Evolutionary conservation across 331 rosid genomes (phyloP).

Genomic region (Dryas integrifolia): DNA sequence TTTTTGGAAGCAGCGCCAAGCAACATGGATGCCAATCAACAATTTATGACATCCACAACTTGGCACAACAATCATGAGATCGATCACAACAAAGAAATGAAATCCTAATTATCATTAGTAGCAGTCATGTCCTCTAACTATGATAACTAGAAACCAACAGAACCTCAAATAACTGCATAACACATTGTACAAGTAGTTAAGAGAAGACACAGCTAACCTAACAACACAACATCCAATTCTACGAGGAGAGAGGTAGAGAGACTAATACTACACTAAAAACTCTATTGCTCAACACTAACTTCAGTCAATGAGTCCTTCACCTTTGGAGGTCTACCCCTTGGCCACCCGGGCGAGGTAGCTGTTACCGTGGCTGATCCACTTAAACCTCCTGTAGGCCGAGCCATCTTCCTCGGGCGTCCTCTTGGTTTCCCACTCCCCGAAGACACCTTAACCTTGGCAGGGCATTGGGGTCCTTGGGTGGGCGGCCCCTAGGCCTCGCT

Average conservation of each 20-base stretch:
- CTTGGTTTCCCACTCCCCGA: slow-evolving; percentile 58
- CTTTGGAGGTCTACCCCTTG: slow-evolving; percentile 82
- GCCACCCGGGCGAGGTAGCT: slow-evolving; percentile 36
- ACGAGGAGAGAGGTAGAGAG: slow-evolving; percentile 25
- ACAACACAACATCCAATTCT: slow-evolving; percentile 35
- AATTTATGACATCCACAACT: no score
- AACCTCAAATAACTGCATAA: slow-evolving; percentile 23
- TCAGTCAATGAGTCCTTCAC: slow-evolving; percentile 56
- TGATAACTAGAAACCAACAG: slow-evolving; percentile 24
- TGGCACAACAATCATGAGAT: not conserved
- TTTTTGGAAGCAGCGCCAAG: not conserved
- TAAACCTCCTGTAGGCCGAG: slow-evolving; percentile 36
- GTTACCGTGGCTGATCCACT: not conserved
- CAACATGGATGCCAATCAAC: not conserved
- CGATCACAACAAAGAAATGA: not conserved
- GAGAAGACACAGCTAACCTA: slow-evolving; percentile 20
- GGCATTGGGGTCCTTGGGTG: slow-evolving; percentile 73
- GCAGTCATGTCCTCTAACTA: slow-evolving; percentile 18
- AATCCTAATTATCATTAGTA: not conserved
- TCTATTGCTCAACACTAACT: slow-evolving; percentile 57
- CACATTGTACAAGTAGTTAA: slow-evolving; percentile 19
- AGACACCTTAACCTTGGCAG: slow-evolving; percentile 42
- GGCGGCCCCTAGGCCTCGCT: slow-evolving; percentile 68
- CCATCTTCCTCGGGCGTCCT: slow-evolving; percentile 70
- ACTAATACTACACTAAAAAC: not conserved